Percentiles rank a stretch among this genome's conserved stretches.
Conservation (phyloP, 2,329 filamentous ascomycete genomes). For the Cercospora canescens region DNA sequence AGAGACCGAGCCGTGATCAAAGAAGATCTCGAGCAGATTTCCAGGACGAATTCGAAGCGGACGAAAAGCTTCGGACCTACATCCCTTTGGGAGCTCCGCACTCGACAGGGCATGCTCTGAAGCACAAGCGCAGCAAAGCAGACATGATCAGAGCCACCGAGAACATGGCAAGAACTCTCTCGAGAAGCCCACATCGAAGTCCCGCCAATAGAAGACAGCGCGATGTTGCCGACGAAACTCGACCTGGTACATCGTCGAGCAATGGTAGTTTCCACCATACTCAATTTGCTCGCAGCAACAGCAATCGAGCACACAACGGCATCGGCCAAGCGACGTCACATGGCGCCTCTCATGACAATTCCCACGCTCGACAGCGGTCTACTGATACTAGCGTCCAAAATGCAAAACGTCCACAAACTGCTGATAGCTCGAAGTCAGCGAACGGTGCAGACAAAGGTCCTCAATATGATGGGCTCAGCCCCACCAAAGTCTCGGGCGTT, state of each 20-base stretch:
- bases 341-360: neutral
- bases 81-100: conserved; percentile 5
- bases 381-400: neutral
- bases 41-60: conserved; percentile 3
- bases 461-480: neutral
- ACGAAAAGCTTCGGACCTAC: conserved; percentile 1
- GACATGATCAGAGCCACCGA: conserved; percentile 8
- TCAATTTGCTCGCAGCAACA: neutral
- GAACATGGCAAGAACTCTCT: conserved; percentile 8
- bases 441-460: neutral
- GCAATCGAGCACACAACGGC: neutral
- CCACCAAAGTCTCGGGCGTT: neutral
- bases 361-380: neutral
- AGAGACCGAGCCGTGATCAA: neutral
- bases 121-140: conserved; percentile 9
- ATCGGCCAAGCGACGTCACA: neutral
- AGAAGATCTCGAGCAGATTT: conserved; percentile 5
- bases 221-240: neutral
- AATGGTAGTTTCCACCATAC: neutral
- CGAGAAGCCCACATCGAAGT: conserved; percentile 9
- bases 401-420: neutral
- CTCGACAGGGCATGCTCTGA: neutral
- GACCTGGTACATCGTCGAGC: conserved; percentile 6
- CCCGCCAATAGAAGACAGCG: neutral
- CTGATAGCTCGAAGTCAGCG: neutral